Base-by-base conservation (phyloP, 2,329 filamentous ascomycete species). In the Hypoxylon sp. region DNA sequence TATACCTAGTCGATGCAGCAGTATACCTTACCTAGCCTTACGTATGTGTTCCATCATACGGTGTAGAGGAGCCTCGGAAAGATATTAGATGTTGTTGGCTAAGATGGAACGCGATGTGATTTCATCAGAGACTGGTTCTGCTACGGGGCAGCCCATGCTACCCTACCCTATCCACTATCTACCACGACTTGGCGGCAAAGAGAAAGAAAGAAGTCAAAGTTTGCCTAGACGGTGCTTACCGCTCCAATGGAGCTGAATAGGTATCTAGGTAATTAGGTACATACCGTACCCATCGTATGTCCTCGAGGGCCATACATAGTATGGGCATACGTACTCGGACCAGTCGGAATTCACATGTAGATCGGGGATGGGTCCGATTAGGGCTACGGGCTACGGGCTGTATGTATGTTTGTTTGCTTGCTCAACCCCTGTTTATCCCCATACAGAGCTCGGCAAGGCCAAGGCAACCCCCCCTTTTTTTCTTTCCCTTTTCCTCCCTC, bases 261-360 rank as follows among this genome's bases (percentile, higher is more conserved):
- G n/a, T n/a, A n/a, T n/a, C n/a, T n/a, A n/a, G n/a, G n/a, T n/a
- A n/a, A n/a, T n/a, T 25, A 25, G 21, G 9, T 25, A 25, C 21
- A 25, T 25, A 25, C n/a, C n/a, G n/a, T n/a, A n/a, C n/a, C n/a
- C n/a, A n/a, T n/a, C n/a, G n/a, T n/a, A n/a, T n/a, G n/a, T n/a
- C n/a, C n/a, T n/a, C n/a, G n/a, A n/a, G n/a, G n/a, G n/a, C n/a
- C n/a, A n/a, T n/a, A n/a, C n/a, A n/a, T n/a, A n/a, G n/a, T n/a
- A n/a, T n/a, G n/a, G 32, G 9, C 20, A 19, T 26, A 26, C 11
- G 12, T 42, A 29, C 48, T 47, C 55, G 50, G 51, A 43, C 50
- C 50, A 57, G 15, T 54, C 55, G 51, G 55, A 43, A 38, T 41
- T 51, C 55, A 51, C 40, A 51, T 55, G 51, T n/a, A n/a, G n/a